These are phyloP conservation scores for Phytopythium ostracodes DNA, from an alignment of 352 stramenopile species.

Conservation along the genomic window DNA sequence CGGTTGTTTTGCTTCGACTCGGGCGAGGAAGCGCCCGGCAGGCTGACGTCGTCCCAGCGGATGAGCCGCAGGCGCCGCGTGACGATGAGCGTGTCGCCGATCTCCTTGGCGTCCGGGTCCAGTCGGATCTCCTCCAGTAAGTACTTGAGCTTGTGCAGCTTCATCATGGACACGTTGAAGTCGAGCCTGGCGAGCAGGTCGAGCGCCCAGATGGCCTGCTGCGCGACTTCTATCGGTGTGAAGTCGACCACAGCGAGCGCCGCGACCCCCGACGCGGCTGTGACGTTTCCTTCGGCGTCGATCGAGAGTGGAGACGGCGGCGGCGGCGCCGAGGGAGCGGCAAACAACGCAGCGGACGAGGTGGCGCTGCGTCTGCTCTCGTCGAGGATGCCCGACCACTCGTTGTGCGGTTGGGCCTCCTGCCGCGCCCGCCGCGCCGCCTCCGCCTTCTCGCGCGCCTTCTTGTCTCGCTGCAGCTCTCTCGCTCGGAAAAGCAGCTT, in stretches of 20 bases:
- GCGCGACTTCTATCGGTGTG: slow-evolving; percentile 56
- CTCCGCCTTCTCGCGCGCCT: slow-evolving; percentile 30
- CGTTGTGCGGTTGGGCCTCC: slow-evolving; percentile 19
- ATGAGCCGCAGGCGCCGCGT: slow-evolving; percentile 59
- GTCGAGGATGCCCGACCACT: slow-evolving; percentile 40
- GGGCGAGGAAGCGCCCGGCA: slow-evolving; percentile 16
- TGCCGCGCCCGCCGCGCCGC: slow-evolving; percentile 19
- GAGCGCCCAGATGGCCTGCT: slow-evolving; percentile 71
- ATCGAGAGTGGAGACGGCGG: slow-evolving; percentile 16
- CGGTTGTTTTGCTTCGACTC: slow-evolving; percentile 16
- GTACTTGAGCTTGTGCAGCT: slow-evolving; percentile 67
- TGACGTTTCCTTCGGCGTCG: slow-evolving; percentile 20
- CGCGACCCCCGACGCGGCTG: slow-evolving; percentile 18
- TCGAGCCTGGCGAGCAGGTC: slow-evolving; percentile 58
- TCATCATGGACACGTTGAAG: slow-evolving; percentile 74
- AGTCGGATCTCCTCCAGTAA: slow-evolving; percentile 65
- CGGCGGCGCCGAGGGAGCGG: slow-evolving; percentile 8
- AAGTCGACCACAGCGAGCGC: slow-evolving; percentile 57
- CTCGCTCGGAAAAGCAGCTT: slow-evolving; percentile 53
- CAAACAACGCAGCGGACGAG: not conserved
- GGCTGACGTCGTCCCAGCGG: slow-evolving; percentile 51
- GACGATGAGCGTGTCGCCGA: slow-evolving; percentile 54
- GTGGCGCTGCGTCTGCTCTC: slow-evolving; percentile 6
- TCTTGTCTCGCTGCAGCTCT: slow-evolving; percentile 52
- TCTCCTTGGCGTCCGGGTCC: slow-evolving; percentile 49